phyloP scores from a whole-genome alignment of 805 yeast genomes.

The Schizosaccharomyces lindneri region DNA sequence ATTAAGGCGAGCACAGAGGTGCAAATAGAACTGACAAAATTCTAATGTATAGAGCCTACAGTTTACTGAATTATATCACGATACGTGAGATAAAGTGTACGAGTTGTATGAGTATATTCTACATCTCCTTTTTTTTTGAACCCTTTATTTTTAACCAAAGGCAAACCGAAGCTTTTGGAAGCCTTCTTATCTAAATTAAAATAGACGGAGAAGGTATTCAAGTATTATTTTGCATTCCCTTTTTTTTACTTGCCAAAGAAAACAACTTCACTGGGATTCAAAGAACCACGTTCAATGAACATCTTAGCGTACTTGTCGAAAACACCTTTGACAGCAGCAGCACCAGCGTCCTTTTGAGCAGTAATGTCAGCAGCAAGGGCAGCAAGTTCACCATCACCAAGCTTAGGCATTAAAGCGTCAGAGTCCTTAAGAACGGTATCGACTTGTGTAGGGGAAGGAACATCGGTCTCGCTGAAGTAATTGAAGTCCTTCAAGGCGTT shows the following conservation, averaged over 20 bases:
- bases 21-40: no score
- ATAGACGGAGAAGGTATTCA: no score
- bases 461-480: conserved; percentile 55
- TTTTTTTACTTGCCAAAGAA: not conserved
- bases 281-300: not conserved
- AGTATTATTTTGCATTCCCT: no score
- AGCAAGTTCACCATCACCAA: conserved; percentile 57
- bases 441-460: conserved; percentile 29
- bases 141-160: no score
- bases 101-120: no score
- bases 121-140: no score
- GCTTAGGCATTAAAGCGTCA: conserved; percentile 49
- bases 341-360: not conserved
- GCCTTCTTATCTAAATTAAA: no score
- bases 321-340: conserved; percentile 30
- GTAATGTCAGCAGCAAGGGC: conserved; percentile 44
- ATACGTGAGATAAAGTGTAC: no score
- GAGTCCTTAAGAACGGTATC: conserved; percentile 31
- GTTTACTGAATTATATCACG: no score
- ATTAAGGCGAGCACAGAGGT: no score
- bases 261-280: not conserved
- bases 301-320: conserved; percentile 11
- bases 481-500: conserved; percentile 54
- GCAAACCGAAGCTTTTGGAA: no score
- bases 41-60: no score